phyloP scores from a whole-genome alignment of 257 asterid species.

The Craterostigma plantagineum region DNA sequence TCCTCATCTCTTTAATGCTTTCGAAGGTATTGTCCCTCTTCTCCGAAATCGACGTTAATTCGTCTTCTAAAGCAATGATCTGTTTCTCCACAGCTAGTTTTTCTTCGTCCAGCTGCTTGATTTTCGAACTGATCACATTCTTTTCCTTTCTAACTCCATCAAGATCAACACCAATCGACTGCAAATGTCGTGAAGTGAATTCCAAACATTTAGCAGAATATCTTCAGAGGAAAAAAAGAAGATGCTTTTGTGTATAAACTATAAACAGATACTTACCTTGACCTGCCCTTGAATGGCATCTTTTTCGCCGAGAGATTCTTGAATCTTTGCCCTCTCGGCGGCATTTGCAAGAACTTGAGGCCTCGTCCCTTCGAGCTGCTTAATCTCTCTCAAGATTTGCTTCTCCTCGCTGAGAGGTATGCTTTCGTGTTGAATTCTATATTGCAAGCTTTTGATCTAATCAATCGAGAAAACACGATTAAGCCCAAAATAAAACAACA shows the following conservation, averaged over 20 bases:
- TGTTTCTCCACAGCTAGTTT: conserved; percentile 27
- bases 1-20: conserved; percentile 34
- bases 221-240: background rate
- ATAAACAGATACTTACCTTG: conserved; percentile 31
- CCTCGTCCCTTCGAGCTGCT: conserved; percentile 66
- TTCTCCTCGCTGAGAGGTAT: conserved; percentile 69
- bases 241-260: too few species aligned
- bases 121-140: conserved; percentile 34
- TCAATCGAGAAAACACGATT: background rate
- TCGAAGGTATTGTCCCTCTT: conserved; percentile 42
- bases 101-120: conserved; percentile 47
- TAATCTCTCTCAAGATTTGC: conserved; percentile 69
- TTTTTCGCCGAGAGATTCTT: conserved; percentile 62
- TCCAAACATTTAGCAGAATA: background rate
- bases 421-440: conserved; percentile 75
- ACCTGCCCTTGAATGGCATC: conserved; percentile 62
- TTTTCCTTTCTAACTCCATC: conserved; percentile 70
- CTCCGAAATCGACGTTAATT: conserved; percentile 27
- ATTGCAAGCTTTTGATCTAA: conserved; percentile 54
- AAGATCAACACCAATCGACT: conserved; percentile 57
- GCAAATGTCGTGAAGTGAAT: conserved; percentile 5
- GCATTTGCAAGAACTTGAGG: conserved; percentile 43
- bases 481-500: background rate
- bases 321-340: conserved; percentile 53
- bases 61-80: conserved; percentile 33